phyloP scores from a whole-genome alignment of 805 yeast genomes.

The Ogataea sp. region DNA sequence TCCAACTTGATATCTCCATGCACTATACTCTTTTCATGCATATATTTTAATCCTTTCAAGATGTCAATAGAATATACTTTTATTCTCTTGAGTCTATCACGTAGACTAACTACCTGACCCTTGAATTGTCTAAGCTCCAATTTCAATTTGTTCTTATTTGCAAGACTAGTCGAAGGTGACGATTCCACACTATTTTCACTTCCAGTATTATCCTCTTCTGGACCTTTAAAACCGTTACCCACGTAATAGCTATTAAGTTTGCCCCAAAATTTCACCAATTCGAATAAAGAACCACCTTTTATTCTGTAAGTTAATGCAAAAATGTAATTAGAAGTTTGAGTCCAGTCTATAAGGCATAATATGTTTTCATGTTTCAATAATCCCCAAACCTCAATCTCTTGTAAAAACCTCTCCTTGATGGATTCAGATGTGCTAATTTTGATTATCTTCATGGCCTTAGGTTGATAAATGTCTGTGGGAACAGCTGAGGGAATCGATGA shows the following conservation, averaged over 20 bases:
- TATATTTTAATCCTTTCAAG: conserved; percentile 48
- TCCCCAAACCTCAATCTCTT: conserved; percentile 75
- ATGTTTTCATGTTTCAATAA: conserved; percentile 57
- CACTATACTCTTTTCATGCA: conserved; percentile 56
- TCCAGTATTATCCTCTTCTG: neutral
- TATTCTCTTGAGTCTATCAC: conserved; percentile 44
- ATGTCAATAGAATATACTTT: conserved; percentile 43
- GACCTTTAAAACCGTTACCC: too few species aligned
- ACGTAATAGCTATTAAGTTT: conserved; percentile 18
- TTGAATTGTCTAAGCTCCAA: too few species aligned
- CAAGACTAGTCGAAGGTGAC: neutral
- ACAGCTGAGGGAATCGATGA: conserved; percentile 4
- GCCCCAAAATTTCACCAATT: conserved; percentile 65
- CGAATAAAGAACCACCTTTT: conserved; percentile 76
- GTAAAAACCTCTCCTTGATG: conserved; percentile 48
- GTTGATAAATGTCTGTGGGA: neutral
- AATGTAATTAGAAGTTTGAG: conserved; percentile 47
- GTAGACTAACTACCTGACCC: conserved; percentile 51
- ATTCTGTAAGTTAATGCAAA: conserved; percentile 67
- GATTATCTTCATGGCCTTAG: conserved; percentile 23
- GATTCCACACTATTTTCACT: neutral
- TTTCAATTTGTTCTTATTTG: too few species aligned
- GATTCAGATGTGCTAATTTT: conserved; percentile 31
- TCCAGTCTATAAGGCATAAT: conserved; percentile 51
- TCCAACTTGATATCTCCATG: conserved; percentile 85